Conservation (phyloP, 371 early-diverging fungal genomes). For the Mucor circinelloides region DNA sequence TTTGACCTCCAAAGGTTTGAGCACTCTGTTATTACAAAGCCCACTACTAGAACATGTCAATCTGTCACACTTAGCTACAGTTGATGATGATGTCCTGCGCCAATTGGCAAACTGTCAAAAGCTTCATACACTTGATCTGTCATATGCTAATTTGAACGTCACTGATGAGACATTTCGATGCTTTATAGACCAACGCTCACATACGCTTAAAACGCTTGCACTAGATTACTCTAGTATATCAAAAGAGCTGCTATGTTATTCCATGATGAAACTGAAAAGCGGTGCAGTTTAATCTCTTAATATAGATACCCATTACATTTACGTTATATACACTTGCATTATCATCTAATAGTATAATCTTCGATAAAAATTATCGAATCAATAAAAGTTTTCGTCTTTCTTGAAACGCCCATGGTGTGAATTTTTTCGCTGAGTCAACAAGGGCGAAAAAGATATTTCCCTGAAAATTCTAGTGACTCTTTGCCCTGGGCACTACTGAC, state of each 20-base stretch:
- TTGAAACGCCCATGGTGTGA: too few species aligned
- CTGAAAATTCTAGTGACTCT: too few species aligned
- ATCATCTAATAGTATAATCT: background rate
- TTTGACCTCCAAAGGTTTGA: conserved; percentile 1
- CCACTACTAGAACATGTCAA: conserved; percentile 16
- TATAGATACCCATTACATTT: background rate
- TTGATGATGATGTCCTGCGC: conserved; percentile 9
- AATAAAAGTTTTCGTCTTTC: too few species aligned
- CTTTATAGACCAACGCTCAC: background rate
- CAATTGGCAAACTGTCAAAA: background rate
- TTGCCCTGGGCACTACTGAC: too few species aligned
- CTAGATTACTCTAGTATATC: conserved; percentile 8
- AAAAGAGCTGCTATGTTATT: background rate
- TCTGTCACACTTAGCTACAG: conserved; percentile 1
- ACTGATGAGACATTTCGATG: background rate
- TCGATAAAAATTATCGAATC: too few species aligned
- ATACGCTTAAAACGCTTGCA: conserved; percentile 5
- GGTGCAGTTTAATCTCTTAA: conserved; percentile 3
- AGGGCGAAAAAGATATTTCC: too few species aligned
- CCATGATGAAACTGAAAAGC: conserved; percentile 18
- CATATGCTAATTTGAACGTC: background rate
- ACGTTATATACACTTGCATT: background rate
- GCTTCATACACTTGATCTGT: background rate
- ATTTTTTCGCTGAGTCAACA: too few species aligned
- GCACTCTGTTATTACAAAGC: background rate